Conservation (phyloP, 2,329 filamentous ascomycete genomes). For the Chrysosporium queenslandicum region DNA sequence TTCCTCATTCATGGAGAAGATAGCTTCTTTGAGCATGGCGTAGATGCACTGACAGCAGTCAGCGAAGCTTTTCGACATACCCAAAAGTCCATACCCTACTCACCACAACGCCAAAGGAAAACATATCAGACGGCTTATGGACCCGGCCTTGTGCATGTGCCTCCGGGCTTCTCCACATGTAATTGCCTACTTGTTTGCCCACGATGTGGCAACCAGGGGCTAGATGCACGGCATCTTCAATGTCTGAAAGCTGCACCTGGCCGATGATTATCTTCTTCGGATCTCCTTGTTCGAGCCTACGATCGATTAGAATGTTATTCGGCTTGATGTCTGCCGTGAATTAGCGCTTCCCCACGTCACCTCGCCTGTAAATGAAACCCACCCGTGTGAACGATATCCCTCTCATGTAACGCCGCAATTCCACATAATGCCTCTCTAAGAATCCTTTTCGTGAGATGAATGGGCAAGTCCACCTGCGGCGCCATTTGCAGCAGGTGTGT, state of each 20-base stretch:
- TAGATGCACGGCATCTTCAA: constrained; percentile 21
- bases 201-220: constrained; percentile 17
- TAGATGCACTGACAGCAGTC: constrained; percentile 32
- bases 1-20: constrained; percentile 31
- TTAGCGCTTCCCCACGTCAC: not conserved
- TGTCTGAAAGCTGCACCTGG: constrained; percentile 22
- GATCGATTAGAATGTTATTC: constrained; percentile 29
- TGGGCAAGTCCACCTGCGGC: constrained; percentile 31
- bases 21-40: constrained; percentile 33
- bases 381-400: constrained; percentile 29
- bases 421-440: constrained; percentile 36
- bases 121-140: constrained; percentile 28
- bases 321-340: constrained; percentile 26
- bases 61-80: not conserved
- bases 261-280: constrained; percentile 15
- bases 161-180: constrained; percentile 31
- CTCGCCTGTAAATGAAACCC: not conserved
- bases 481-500: constrained; percentile 37
- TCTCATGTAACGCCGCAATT: constrained; percentile 29
- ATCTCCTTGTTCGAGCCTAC: constrained; percentile 18
- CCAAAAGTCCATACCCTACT: not conserved
- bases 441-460: constrained; percentile 33
- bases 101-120: constrained; percentile 30
- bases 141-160: constrained; percentile 22
- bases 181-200: constrained; percentile 22